These are phyloP conservation scores for Hura crepitans DNA, from an alignment of 441 rosid species.

Conservation along the genomic window DNA sequence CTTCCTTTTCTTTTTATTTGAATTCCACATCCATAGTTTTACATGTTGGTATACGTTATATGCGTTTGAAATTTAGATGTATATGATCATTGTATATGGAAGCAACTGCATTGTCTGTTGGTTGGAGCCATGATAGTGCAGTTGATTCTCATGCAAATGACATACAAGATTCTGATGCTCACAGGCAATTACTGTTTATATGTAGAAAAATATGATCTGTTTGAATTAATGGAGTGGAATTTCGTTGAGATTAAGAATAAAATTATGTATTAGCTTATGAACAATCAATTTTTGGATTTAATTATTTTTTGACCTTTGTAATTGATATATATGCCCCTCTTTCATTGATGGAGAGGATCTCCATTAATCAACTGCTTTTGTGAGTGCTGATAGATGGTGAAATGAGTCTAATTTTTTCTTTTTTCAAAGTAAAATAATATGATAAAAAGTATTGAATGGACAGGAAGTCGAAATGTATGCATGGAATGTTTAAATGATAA, in stretches of 20 bases:
- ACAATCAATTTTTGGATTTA: too few species aligned
- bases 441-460: too few species aligned
- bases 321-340: neutral
- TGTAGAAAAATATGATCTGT: neutral
- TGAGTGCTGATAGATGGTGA: too few species aligned
- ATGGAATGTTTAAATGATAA: too few species aligned
- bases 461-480: too few species aligned
- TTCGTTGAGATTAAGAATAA: neutral
- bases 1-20: conserved; percentile 10
- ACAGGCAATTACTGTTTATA: neutral
- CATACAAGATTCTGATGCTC: neutral
- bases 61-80: conserved; percentile 17
- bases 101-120: neutral
- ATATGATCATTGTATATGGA: conserved; percentile 12
- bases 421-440: too few species aligned
- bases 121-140: neutral
- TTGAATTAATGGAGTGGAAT: neutral
- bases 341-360: too few species aligned
- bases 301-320: too few species aligned
- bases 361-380: too few species aligned
- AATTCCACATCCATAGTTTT: neutral
- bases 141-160: neutral
- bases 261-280: neutral
- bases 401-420: too few species aligned
- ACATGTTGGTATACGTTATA: conserved; percentile 10